Conservation (phyloP, 176 grass and related monocot species). For the Phoenix roebelenii region DNA sequence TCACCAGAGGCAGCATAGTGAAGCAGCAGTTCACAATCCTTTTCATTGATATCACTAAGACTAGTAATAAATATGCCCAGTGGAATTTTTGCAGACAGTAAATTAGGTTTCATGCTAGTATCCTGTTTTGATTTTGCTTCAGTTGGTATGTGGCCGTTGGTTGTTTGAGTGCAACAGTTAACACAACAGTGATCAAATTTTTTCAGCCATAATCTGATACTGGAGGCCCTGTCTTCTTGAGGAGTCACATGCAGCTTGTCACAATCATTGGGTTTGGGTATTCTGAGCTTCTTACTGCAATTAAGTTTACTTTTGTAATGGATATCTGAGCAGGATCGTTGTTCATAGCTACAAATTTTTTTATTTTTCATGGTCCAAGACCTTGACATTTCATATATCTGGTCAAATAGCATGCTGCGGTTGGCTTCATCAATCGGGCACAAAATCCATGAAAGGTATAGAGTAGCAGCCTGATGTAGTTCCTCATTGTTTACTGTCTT, state of each 20-base stretch:
- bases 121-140: slow-evolving; percentile 14
- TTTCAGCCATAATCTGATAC: slow-evolving; percentile 30
- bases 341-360: background rate
- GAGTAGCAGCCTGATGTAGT: slow-evolving; percentile 42
- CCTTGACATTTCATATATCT: slow-evolving; percentile 46
- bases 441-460: slow-evolving; percentile 67
- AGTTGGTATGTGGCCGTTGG: slow-evolving; percentile 6
- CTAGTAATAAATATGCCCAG: slow-evolving; percentile 55
- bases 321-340: slow-evolving; percentile 6
- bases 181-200: slow-evolving; percentile 33
- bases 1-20: slow-evolving; percentile 47
- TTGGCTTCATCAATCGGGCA: slow-evolving; percentile 35
- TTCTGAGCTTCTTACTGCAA: slow-evolving; percentile 32
- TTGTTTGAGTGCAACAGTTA: slow-evolving; percentile 14
- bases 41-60: slow-evolving; percentile 33
- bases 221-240: background rate
- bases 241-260: slow-evolving; percentile 20
- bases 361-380: slow-evolving; percentile 36
- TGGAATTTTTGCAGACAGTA: slow-evolving; percentile 44
- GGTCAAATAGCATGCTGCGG: slow-evolving; percentile 31
- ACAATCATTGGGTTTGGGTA: slow-evolving; percentile 13
- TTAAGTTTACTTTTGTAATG: slow-evolving; percentile 14
- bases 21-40: slow-evolving; percentile 40
- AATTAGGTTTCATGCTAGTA: slow-evolving; percentile 19
- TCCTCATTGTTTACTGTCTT: slow-evolving; percentile 34